phyloP scores from a whole-genome alignment of 257 asterid species.

The Solanum sejunctum region DNA sequence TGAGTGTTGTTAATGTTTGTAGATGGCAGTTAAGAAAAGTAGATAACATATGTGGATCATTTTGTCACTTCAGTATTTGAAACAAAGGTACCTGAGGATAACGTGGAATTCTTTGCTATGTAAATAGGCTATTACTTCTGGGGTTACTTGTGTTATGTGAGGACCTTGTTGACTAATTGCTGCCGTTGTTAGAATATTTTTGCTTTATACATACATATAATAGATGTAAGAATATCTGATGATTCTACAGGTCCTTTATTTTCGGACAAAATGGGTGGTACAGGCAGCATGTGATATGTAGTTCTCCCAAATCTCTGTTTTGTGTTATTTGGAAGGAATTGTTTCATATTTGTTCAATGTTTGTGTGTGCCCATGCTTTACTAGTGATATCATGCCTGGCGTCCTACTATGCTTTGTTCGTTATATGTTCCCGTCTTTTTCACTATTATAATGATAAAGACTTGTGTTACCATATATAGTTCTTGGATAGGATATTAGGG shows the following conservation, averaged over 20 bases:
- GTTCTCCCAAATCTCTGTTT: neutral
- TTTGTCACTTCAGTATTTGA: neutral
- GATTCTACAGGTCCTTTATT: neutral
- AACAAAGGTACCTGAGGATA: neutral
- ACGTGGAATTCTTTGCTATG: neutral
- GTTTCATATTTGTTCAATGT: neutral
- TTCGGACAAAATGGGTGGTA: neutral
- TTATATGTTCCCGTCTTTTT: neutral
- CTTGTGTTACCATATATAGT: neutral
- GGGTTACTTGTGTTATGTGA: neutral
- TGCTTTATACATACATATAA: neutral
- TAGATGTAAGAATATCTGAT: neutral
- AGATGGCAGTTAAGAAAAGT: neutral
- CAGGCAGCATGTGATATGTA: neutral
- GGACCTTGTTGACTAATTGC: neutral
- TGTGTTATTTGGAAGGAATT: neutral
- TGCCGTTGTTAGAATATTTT: neutral
- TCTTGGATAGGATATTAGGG: neutral
- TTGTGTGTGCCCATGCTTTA: neutral
- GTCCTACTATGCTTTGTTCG: neutral
- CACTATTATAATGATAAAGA: neutral
- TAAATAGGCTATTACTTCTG: neutral
- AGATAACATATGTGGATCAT: neutral
- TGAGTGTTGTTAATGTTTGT: neutral
- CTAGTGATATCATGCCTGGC: neutral